Conservation (phyloP, 2,329 filamentous ascomycete species). For the Dactylonectria estremocensis region DNA sequence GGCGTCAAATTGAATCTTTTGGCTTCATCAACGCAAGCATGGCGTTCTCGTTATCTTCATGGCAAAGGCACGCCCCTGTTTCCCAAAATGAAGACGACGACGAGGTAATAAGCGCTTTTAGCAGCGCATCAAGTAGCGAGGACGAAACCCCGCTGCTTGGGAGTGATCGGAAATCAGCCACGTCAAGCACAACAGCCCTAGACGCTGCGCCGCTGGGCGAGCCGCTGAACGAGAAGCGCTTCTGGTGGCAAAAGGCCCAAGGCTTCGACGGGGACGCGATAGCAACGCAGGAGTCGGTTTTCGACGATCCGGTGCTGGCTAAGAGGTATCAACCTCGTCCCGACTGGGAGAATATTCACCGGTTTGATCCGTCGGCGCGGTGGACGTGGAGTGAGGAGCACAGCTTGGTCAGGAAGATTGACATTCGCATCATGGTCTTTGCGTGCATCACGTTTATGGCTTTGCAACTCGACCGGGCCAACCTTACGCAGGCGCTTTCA, state of each 20-base stretch:
- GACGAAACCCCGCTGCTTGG: constrained; percentile 26
- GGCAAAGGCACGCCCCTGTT: not conserved
- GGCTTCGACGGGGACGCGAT: constrained; percentile 18
- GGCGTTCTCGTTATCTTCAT: constrained; percentile 22
- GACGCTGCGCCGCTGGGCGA: constrained; percentile 14
- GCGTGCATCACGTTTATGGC: constrained; percentile 59
- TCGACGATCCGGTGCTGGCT: constrained; percentile 30
- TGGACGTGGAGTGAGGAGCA: constrained; percentile 61
- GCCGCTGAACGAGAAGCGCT: constrained; percentile 18
- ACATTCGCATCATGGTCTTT: constrained; percentile 62
- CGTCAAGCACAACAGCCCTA: not conserved
- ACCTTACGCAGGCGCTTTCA: constrained; percentile 62
- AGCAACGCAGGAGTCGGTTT: constrained; percentile 32
- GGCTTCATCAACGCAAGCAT: not conserved
- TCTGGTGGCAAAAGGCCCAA: constrained; percentile 23
- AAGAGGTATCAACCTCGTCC: constrained; percentile 28
- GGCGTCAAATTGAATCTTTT: not conserved
- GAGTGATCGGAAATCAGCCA: constrained; percentile 10
- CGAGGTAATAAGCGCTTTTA: constrained; percentile 3
- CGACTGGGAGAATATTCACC: constrained; percentile 57
- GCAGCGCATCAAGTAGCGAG: constrained; percentile 4
- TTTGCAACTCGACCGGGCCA: constrained; percentile 66
- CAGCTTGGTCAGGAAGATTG: constrained; percentile 56
- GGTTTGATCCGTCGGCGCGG: constrained; percentile 62
- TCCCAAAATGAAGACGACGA: not conserved